Conservation (phyloP, 2,329 filamentous ascomycete genomes). For the Fusarium continuum region DNA sequence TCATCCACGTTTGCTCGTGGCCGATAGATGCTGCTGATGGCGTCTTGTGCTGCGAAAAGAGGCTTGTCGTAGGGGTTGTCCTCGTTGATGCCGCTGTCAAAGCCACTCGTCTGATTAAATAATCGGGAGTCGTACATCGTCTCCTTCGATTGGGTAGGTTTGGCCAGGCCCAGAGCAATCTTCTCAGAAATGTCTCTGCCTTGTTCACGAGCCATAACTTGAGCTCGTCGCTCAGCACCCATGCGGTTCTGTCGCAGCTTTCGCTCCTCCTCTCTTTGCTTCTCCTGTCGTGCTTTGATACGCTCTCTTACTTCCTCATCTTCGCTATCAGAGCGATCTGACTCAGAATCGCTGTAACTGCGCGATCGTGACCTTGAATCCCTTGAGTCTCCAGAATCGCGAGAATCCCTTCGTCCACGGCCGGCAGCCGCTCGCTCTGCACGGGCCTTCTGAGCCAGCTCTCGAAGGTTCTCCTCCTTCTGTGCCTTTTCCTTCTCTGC, state of each 20-base stretch:
- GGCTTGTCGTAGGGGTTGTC: conserved; percentile 98
- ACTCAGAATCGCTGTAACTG: conserved; percentile 64
- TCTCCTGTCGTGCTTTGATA: conserved; percentile 79
- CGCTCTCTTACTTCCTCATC: conserved; percentile 78
- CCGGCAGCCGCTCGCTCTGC: conserved; percentile 74
- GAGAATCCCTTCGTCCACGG: conserved; percentile 53
- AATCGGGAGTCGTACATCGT: conserved; percentile 96
- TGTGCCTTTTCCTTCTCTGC: conserved; percentile 96
- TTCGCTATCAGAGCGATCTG: conserved; percentile 63
- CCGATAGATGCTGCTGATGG: conserved; percentile 92
- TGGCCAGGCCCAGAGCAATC: conserved; percentile 91
- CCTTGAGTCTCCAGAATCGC: conserved; percentile 52
- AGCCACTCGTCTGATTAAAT: conserved; percentile 93
- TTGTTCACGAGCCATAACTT: conserved; percentile 93
- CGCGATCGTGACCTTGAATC: conserved; percentile 54
- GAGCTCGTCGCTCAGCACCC: conserved; percentile 90
- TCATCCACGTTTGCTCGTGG: conserved; percentile 79
- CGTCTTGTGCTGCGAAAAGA: conserved; percentile 93
- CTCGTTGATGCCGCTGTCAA: conserved; percentile 93
- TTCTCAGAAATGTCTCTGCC: conserved; percentile 98
- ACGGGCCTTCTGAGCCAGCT: conserved; percentile 88
- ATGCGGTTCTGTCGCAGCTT: conserved; percentile 93
- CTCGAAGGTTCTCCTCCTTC: conserved; percentile 91
- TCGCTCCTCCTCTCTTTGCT: conserved; percentile 82
- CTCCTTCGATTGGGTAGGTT: conserved; percentile 90